Base-by-base conservation (phyloP, 306 rosid genomes). In the Hippophae gyantsensis region DNA sequence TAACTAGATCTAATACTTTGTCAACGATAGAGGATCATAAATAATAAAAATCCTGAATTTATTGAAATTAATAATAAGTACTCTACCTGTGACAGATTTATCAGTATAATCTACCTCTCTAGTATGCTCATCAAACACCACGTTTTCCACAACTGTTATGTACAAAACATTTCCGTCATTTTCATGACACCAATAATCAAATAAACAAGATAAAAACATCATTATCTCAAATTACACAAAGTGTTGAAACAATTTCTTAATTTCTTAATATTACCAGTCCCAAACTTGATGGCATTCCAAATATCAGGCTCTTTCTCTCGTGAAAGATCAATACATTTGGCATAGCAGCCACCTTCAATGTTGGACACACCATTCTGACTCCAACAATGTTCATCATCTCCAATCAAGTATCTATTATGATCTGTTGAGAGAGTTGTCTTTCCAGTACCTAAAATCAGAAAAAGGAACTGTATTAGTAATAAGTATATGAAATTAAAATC, bases 71-170 rank as follows among this genome's bases (percentile, higher is more conserved):
- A 47, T 3, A 9, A 23, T 3, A 25, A 44, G 58, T 9, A 25
- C 10, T 26, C 43, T 77, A 85, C 97, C 97, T 74, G 97, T 89
- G 62, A 89, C 97, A 50, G 95, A 84, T 26, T 80, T 86, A 68
- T 89, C 95, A n/a, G 76, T 3, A 62, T 70, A 89, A 69, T 89
- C 95, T 48, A 89, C 89, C 18, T 84, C 95, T 48, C 97, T 62
- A 0, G 84, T 77, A 59, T 82, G 87, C 79, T 89, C 97, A 56
- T 89, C 97, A 65, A 89, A 89, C 62, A 89, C 89, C 41, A 89
- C 84, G 43, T 89, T 89, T 74, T 89, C 97, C 69, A 89, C 46
- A n/a, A 89, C 97, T 89, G 79, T 11, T 27, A 65, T 51, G 1
- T 43, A 58, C 53, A 51, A 32, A 60, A 10, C 44, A 72, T 12